Conservation (phyloP, 768 basidiomycete genomes). For the Lactifluus subvellereus region DNA sequence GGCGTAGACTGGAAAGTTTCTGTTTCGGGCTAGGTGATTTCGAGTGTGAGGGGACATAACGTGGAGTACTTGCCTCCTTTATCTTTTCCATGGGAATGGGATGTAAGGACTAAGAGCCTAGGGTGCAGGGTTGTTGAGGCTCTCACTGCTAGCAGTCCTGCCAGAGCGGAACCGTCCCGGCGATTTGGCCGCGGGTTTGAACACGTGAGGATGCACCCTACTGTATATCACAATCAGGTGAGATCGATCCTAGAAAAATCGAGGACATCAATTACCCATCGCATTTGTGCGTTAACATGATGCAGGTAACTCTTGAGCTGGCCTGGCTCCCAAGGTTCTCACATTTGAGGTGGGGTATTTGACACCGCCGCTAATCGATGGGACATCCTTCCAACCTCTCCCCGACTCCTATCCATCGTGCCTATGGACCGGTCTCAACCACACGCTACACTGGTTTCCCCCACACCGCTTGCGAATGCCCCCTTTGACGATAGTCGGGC, state of each 20-base stretch:
- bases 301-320: no score
- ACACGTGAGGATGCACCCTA: background rate
- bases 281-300: no score
- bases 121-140: conserved; percentile 5
- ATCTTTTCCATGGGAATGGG: conserved; percentile 14
- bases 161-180: background rate
- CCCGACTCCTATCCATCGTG: no score
- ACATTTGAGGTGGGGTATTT: no score
- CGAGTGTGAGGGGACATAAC: background rate
- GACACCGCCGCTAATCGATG: no score
- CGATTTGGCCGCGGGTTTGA: background rate
- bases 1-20: conserved; percentile 17
- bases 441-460: no score
- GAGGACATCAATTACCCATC: no score
- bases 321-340: no score
- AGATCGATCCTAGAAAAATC: no score
- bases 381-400: no score
- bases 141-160: background rate
- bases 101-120: background rate
- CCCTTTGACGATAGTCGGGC: conserved; percentile 13
- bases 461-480: background rate
- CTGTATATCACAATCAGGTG: no score
- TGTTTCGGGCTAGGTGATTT: background rate
- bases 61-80: conserved; percentile 5
- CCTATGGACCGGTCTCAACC: no score